A percentile compares a stretch with the other conserved stretches of the same genome.
Conservation (phyloP, 768 basidiomycete species). For the Hericium coralloides region DNA sequence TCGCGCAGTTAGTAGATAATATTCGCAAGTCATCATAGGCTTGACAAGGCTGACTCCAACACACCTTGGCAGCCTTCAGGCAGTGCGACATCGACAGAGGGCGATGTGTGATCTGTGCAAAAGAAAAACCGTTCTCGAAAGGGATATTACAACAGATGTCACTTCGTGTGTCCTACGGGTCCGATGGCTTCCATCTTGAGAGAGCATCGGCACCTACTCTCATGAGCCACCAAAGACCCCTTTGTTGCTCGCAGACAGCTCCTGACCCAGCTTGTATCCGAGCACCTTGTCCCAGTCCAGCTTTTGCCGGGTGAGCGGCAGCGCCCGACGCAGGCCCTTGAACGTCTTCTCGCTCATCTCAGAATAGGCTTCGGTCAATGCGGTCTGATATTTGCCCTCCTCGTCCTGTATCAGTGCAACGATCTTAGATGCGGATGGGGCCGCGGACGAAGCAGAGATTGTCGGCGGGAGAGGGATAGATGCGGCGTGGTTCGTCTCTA, state of each 20-base stretch:
- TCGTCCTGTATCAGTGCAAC: conserved; percentile 77
- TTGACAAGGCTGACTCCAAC: too few relatives aligned
- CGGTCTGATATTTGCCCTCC: conserved; percentile 69
- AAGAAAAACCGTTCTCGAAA: too few relatives aligned
- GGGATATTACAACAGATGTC: too few relatives aligned
- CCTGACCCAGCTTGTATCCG: conserved; percentile 69
- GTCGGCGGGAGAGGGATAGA: conserved; percentile 56
- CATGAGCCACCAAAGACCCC: conserved; percentile 33
- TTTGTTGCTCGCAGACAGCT: conserved; percentile 55
- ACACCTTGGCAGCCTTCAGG: too few relatives aligned
- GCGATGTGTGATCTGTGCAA: too few relatives aligned
- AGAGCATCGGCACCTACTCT: background rate
- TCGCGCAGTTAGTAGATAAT: background rate
- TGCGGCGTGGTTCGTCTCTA: conserved; percentile 64
- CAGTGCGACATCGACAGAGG: too few relatives aligned
- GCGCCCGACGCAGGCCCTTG: conserved; percentile 79
- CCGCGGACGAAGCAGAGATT: conserved; percentile 41
- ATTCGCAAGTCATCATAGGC: background rate
- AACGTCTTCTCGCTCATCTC: conserved; percentile 93
- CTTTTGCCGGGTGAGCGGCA: conserved; percentile 90
- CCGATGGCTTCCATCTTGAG: too few relatives aligned
- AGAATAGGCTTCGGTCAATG: conserved; percentile 74
- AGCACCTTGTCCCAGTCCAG: conserved; percentile 87
- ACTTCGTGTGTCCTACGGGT: background rate
- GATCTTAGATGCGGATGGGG: conserved; percentile 55